phyloP scores from a whole-genome alignment of 2,329 filamentous ascomycete species.

The Cordyceps cicadae region DNA sequence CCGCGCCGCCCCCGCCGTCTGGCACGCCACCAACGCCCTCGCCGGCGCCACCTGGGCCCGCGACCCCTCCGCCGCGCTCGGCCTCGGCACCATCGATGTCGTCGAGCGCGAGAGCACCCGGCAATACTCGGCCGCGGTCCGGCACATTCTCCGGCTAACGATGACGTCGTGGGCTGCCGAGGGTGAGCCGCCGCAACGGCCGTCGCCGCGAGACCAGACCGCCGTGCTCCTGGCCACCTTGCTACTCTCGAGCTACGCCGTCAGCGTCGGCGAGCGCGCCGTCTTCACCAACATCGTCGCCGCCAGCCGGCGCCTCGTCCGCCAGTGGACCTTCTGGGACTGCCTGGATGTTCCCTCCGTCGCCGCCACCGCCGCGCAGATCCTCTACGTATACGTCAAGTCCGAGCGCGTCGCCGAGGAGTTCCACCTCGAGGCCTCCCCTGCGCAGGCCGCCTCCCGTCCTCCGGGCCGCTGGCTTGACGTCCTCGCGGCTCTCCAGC shows the following conservation, averaged over 20 bases:
- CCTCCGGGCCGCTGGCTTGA: background rate
- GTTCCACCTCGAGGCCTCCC: background rate
- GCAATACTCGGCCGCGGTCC: background rate
- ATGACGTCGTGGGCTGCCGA: background rate
- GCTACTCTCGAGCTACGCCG: background rate
- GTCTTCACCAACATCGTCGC: background rate
- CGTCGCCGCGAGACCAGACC: background rate
- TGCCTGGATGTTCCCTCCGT: background rate
- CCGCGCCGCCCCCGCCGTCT: background rate
- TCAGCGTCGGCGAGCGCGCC: background rate
- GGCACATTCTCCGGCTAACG: background rate
- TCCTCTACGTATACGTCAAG: slow-evolving; percentile 1
- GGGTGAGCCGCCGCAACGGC: background rate
- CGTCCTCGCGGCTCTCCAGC: background rate
- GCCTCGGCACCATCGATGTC: background rate
- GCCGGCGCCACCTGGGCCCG: background rate
- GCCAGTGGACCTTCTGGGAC: background rate
- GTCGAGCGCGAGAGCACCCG: background rate
- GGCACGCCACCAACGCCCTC: slow-evolving; percentile 1
- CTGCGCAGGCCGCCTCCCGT: background rate
- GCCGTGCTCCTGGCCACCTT: background rate
- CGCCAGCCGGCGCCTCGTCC: background rate
- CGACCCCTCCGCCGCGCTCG: background rate
- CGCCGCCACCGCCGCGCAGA: background rate
- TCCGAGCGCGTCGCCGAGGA: background rate